A percentile compares a stretch with the other conserved stretches of the same genome.
phyloP scores from a whole-genome alignment of 768 basidiomycete genomes.

The Neoboletus brunneissimus region DNA sequence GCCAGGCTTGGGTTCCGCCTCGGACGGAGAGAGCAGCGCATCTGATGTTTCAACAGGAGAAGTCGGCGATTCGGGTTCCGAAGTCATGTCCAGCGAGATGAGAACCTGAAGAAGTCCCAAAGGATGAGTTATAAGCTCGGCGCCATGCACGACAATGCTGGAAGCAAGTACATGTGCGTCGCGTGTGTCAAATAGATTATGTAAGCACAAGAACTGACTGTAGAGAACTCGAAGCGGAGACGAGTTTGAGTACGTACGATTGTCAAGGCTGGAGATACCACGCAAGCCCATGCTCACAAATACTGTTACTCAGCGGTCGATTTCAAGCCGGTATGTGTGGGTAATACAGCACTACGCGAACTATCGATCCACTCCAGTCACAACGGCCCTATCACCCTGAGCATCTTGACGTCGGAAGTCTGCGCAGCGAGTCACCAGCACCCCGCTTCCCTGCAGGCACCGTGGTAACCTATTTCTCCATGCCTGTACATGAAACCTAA shows the following conservation, averaged over 20 bases:
- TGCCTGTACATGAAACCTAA: neutral
- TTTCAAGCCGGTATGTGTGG: neutral
- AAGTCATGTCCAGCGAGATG: conserved; percentile 14
- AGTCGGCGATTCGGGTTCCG: conserved; percentile 28
- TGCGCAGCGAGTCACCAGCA: neutral
- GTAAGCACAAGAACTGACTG: neutral
- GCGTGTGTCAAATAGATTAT: neutral
- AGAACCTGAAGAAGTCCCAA: neutral
- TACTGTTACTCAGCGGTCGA: too few relatives aligned
- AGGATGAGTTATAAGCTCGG: neutral
- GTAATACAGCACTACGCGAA: neutral
- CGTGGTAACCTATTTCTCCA: neutral
- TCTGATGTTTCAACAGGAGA: conserved; percentile 67
- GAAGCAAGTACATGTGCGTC: neutral
- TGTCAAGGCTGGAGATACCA: too few relatives aligned
- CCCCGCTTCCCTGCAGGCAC: neutral
- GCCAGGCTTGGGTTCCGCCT: conserved; percentile 70
- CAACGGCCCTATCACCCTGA: neutral
- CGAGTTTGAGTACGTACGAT: too few relatives aligned
- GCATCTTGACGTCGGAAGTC: neutral
- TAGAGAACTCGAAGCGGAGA: too few relatives aligned
- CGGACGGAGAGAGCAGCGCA: conserved; percentile 41
- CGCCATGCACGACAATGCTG: neutral
- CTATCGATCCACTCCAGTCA: neutral
- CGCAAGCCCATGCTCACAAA: too few relatives aligned